Evolutionary conservation across 768 basidiomycete species (phyloP).

Genomic region (Boletus vinaceobasis): DNA sequence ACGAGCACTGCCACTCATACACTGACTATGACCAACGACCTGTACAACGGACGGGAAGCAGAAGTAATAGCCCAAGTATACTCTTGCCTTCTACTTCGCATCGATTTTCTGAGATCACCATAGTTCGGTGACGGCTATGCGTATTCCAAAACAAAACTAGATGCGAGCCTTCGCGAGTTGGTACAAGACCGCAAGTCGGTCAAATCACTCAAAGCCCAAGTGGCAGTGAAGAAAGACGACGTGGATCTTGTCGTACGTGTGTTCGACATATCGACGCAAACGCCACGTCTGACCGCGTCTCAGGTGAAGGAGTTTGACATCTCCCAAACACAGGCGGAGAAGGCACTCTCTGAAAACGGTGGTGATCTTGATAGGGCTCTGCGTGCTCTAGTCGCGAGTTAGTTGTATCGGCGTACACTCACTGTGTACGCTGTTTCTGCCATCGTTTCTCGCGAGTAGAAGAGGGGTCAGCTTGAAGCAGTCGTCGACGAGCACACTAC

Average conservation of each 20-base stretch:
- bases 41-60: slow-evolving; percentile 29
- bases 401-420: slow-evolving; percentile 5
- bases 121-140: slow-evolving; percentile 55
- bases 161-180: slow-evolving; percentile 49
- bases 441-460: neutral
- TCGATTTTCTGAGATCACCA: slow-evolving; percentile 33
- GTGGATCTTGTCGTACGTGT: slow-evolving; percentile 26
- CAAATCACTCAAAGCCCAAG: slow-evolving; percentile 40
- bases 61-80: slow-evolving; percentile 28
- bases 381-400: slow-evolving; percentile 26
- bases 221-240: slow-evolving; percentile 28
- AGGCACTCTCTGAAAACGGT: slow-evolving; percentile 26
- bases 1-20: slow-evolving; percentile 23
- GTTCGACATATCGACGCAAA: neutral
- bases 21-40: slow-evolving; percentile 18
- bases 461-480: neutral
- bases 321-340: slow-evolving; percentile 28
- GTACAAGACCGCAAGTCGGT: slow-evolving; percentile 45
- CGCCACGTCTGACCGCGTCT: slow-evolving; percentile 1
- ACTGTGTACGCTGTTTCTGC: neutral
- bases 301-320: slow-evolving; percentile 32
- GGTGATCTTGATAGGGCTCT: slow-evolving; percentile 29
- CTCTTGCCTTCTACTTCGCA: neutral
- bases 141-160: slow-evolving; percentile 34
- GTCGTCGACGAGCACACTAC: neutral